Conservation (phyloP, 805 yeast species). For the Pichia exigua region DNA sequence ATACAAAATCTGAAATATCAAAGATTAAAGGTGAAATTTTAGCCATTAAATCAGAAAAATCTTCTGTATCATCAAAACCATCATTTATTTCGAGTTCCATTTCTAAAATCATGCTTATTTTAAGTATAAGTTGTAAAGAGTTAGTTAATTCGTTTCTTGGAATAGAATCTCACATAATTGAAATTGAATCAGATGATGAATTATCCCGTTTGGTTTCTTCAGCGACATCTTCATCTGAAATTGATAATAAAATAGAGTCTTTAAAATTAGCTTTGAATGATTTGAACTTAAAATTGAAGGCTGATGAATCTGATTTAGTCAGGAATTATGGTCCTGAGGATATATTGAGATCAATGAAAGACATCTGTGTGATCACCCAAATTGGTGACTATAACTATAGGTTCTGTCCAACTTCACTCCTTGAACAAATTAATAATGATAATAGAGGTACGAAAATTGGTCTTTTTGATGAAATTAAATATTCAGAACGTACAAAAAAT, state of each 20-base stretch:
- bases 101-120: neutral
- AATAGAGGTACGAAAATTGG: conserved; percentile 50
- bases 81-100: neutral
- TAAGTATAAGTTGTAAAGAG: neutral
- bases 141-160: conserved; percentile 21
- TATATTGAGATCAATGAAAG: conserved; percentile 47
- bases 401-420: conserved; percentile 47
- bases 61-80: neutral
- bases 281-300: conserved; percentile 13
- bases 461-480: conserved; percentile 16
- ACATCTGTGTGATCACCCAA: conserved; percentile 35
- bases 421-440: conserved; percentile 45
- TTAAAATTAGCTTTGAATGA: conserved; percentile 25
- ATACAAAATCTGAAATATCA: neutral
- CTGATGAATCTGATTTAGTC: conserved; percentile 7
- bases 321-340: conserved; percentile 53
- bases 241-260: conserved; percentile 10
- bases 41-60: neutral
- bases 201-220: neutral
- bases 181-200: neutral
- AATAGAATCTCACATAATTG: conserved; percentile 1
- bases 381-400: conserved; percentile 68
- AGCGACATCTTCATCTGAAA: neutral
- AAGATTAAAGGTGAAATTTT: neutral
- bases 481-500: conserved; percentile 10